Conservation (phyloP, 768 basidiomycete genomes). For the Pilatotrama ljubarskyi region DNA sequence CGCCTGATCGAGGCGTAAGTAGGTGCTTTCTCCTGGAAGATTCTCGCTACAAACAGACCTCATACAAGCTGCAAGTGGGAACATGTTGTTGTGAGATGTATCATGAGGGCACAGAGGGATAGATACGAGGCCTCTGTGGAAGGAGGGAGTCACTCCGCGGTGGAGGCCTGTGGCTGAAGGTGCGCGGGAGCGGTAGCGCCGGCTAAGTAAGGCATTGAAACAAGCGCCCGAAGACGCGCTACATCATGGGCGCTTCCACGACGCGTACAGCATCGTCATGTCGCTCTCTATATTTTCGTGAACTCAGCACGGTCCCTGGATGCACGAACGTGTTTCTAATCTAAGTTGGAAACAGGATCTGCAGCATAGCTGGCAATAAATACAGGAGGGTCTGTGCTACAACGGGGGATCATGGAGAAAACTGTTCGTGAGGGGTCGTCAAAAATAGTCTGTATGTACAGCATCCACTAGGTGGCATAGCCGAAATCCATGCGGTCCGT, state of each 20-base stretch:
- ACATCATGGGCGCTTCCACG: background rate
- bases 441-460: conserved; percentile 7
- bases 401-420: background rate
- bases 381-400: conserved; percentile 1
- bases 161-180: conserved; percentile 1
- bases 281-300: background rate
- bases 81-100: background rate
- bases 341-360: background rate
- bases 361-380: background rate
- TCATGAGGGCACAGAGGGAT: background rate
- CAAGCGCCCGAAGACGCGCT: background rate
- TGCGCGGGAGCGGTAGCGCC: background rate
- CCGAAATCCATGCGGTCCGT: background rate
- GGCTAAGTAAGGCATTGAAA: background rate
- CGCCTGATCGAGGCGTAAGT: conserved; percentile 1
- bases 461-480: conserved; percentile 5
- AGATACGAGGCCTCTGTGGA: background rate
- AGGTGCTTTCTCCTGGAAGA: background rate
- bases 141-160: background rate
- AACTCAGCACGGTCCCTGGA: too few relatives aligned
- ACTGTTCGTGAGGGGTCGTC: background rate
- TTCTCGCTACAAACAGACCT: conserved; percentile 1
- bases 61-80: conserved; percentile 6
- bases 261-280: background rate
- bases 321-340: background rate